These are phyloP conservation scores for Barnettozyma pratensis DNA, from an alignment of 805 yeast species.

Conservation along the genomic window DNA sequence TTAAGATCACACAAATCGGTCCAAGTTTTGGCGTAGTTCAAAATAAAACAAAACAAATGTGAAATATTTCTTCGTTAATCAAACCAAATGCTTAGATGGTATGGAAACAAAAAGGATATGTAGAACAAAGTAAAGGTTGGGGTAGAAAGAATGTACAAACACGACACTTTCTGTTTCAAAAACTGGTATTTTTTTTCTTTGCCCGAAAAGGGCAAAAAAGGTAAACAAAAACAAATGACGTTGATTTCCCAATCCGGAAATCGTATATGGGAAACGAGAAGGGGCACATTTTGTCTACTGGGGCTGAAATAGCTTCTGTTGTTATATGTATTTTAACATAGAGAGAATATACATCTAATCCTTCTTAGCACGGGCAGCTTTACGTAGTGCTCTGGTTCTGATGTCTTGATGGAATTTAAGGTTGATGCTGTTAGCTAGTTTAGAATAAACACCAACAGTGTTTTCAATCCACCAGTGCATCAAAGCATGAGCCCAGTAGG, in stretches of 20 bases:
- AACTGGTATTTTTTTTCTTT: not conserved
- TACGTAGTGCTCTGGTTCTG: slow-evolving; percentile 77
- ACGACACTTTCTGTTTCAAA: not conserved
- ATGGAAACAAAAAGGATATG: no score
- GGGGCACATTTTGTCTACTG: no score
- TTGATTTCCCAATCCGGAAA: slow-evolving; percentile 12
- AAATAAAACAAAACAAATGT: no score
- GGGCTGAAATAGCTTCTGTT: no score
- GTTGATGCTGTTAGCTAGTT: slow-evolving; percentile 63
- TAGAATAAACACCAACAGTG: slow-evolving; percentile 78
- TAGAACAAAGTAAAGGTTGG: no score
- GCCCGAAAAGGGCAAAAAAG: slow-evolving; percentile 3
- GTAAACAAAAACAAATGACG: slow-evolving; percentile 12
- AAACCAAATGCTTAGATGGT: no score
- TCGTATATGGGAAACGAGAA: not conserved
- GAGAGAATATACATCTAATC: slow-evolving; percentile 4
- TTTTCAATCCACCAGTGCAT: slow-evolving; percentile 79
- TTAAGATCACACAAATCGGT: not conserved
- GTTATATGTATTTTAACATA: no score
- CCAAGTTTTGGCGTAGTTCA: not conserved
- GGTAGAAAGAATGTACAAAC: not conserved
- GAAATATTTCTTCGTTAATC: no score
- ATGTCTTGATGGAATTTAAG: slow-evolving; percentile 73
- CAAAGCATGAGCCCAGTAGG: slow-evolving; percentile 90
- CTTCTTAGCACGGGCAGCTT: slow-evolving; percentile 45